phyloP scores from a whole-genome alignment of 805 yeast species.

The Kazachstania taianensis region DNA sequence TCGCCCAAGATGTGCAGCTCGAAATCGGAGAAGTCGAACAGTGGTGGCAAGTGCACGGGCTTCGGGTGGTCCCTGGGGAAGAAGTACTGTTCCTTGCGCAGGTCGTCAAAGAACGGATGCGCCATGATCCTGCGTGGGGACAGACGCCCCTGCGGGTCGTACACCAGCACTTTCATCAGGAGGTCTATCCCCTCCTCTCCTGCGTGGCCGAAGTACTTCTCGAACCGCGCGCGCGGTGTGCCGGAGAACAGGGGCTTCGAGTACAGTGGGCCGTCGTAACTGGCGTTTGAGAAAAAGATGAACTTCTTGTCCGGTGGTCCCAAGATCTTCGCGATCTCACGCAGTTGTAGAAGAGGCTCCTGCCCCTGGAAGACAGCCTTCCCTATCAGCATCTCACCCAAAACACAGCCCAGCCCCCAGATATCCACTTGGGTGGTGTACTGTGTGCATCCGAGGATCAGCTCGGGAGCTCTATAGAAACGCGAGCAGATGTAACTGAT shows the following conservation, averaged over 20 bases:
- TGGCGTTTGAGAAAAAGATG: constrained; percentile 63
- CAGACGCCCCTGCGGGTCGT: constrained; percentile 79
- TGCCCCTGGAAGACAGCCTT: constrained; percentile 94
- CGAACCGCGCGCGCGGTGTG: constrained; percentile 44
- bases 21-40: constrained; percentile 64
- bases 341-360: constrained; percentile 76
- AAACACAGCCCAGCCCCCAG: constrained; percentile 96
- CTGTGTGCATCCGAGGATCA: constrained; percentile 79
- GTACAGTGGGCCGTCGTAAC: constrained; percentile 65
- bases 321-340: constrained; percentile 79
- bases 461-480: constrained; percentile 76
- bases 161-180: constrained; percentile 69
- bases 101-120: constrained; percentile 82
- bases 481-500: constrained; percentile 94
- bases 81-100: constrained; percentile 45
- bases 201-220: constrained; percentile 63
- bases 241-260: constrained; percentile 54
- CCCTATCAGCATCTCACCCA: constrained; percentile 89
- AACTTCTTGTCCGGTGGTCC: constrained; percentile 80
- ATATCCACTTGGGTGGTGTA: constrained; percentile 89
- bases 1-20: constrained; percentile 41
- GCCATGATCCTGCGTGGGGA: constrained; percentile 74
- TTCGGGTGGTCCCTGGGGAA: constrained; percentile 47
- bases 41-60: constrained; percentile 34
- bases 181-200: constrained; percentile 82